These are phyloP conservation scores for Saccharomycopsis capsularis DNA, from an alignment of 805 yeast genomes.

Conservation along the genomic window DNA sequence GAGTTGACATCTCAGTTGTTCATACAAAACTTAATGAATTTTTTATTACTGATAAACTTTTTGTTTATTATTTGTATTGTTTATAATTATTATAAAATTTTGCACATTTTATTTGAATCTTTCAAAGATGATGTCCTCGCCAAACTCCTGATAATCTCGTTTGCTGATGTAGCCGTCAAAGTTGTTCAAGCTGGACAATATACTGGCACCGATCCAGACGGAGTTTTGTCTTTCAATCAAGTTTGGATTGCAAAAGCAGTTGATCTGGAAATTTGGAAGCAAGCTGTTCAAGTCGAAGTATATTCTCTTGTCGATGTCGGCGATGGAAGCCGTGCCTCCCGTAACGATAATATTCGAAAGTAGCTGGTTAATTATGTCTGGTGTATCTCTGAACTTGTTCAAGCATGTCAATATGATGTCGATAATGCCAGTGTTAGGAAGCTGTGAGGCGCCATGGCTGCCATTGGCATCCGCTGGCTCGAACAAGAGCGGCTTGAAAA, in stretches of 20 bases:
- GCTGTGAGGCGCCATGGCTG: not conserved
- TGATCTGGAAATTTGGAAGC: conserved; percentile 63
- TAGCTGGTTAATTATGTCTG: conserved; percentile 34
- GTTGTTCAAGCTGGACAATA: conserved; percentile 68
- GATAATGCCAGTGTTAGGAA: conserved; percentile 29
- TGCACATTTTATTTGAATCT: conserved; percentile 34
- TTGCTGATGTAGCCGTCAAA: conserved; percentile 78
- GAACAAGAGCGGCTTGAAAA: conserved; percentile 37
- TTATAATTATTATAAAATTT: too few relatives aligned
- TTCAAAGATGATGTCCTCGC: conserved; percentile 41
- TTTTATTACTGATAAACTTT: too few relatives aligned
- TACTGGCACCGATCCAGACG: conserved; percentile 78
- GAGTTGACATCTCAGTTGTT: too few relatives aligned
- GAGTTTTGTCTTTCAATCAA: conserved; percentile 58
- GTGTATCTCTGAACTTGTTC: conserved; percentile 37
- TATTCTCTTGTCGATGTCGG: conserved; percentile 62
- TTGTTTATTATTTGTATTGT: too few relatives aligned
- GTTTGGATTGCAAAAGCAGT: conserved; percentile 62
- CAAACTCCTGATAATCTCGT: conserved; percentile 67
- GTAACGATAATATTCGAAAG: conserved; percentile 67
- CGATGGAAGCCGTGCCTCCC: conserved; percentile 66
- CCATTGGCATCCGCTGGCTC: conserved; percentile 35
- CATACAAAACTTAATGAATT: too few relatives aligned
- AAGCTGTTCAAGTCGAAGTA: conserved; percentile 52
- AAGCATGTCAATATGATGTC: conserved; percentile 35